These are phyloP conservation scores for Capsaspora owczarzaki DNA, from an alignment of 78 protist species.

Conservation along the genomic window DNA sequence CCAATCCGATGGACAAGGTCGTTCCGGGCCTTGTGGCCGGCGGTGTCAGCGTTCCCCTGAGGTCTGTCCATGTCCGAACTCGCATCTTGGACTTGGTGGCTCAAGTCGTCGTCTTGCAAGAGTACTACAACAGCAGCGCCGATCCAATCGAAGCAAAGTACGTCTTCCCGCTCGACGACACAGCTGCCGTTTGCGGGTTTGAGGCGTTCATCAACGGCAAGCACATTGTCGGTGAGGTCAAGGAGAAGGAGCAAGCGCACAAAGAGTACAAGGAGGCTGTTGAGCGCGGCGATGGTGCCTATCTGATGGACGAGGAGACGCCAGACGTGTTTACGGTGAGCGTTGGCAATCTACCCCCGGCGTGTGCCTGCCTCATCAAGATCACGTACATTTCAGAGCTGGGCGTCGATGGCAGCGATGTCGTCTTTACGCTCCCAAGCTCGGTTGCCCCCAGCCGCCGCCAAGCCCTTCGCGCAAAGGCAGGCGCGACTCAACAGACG, in stretches of 20 bases:
- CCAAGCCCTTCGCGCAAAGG: not conserved
- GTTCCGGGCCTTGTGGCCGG: not conserved
- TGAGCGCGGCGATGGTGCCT: constrained; percentile 63
- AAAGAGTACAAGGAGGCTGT: constrained; percentile 44
- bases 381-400: constrained; percentile 59
- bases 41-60: not conserved
- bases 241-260: constrained; percentile 72
- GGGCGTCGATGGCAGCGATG: constrained; percentile 40
- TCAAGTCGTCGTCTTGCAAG: constrained; percentile 40
- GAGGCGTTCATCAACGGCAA: constrained; percentile 69
- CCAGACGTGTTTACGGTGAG: not conserved
- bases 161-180: constrained; percentile 64
- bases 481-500: not conserved
- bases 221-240: constrained; percentile 56
- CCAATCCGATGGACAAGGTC: not conserved
- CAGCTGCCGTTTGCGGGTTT: constrained; percentile 74
- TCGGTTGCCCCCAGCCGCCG: constrained; percentile 27
- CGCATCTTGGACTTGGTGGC: constrained; percentile 42
- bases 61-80: constrained; percentile 1
- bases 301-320: constrained; percentile 60
- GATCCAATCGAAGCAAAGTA: constrained; percentile 57
- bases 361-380: constrained; percentile 35
- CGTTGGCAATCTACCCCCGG: constrained; percentile 75
- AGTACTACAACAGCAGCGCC: constrained; percentile 34
- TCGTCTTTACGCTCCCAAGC: constrained; percentile 46